Conservation (phyloP, 2,329 filamentous ascomycete species). For the Orbilia blumenaviensis region DNA sequence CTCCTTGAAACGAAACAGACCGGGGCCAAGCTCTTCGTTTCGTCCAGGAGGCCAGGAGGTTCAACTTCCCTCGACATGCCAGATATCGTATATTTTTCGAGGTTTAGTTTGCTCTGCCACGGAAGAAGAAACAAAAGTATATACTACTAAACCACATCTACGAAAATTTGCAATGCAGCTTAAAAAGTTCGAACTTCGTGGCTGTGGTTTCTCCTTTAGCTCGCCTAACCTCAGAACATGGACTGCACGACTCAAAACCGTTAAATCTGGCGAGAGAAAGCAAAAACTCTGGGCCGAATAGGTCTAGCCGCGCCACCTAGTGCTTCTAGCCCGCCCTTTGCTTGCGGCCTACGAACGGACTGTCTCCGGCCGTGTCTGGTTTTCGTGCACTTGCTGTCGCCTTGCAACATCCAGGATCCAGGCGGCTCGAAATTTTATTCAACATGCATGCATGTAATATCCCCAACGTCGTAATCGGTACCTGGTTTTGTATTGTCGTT, state of each 20-base stretch:
- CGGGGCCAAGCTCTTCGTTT: slow-evolving; percentile 37
- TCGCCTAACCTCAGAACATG: slow-evolving; percentile 3
- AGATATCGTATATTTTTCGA: slow-evolving; percentile 17
- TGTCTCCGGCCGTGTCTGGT: neutral
- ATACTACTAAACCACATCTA: neutral
- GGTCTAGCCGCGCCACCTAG: slow-evolving; percentile 14
- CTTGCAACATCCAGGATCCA: slow-evolving; percentile 19
- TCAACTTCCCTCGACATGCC: slow-evolving; percentile 30
- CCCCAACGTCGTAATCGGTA: slow-evolving; percentile 19
- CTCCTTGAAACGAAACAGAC: slow-evolving; percentile 52
- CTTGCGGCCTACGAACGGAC: neutral
- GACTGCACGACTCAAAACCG: slow-evolving; percentile 1
- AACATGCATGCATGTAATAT: slow-evolving; percentile 1
- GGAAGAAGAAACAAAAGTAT: neutral
- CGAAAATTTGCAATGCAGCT: neutral
- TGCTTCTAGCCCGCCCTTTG: slow-evolving; percentile 31
- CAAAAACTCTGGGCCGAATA: slow-evolving; percentile 3
- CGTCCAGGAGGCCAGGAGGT: slow-evolving; percentile 23
- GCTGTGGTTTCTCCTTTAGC: slow-evolving; percentile 17
- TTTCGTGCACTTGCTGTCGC: slow-evolving; percentile 5
- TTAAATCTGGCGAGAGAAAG: slow-evolving; percentile 6
- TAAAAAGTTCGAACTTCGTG: slow-evolving; percentile 14
- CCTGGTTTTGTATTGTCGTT: slow-evolving; percentile 13
- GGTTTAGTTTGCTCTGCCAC: slow-evolving; percentile 18
- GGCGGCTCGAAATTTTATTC: slow-evolving; percentile 21